phyloP scores from a whole-genome alignment of 208 protist genomes.

The Leishmania guyanensis region DNA sequence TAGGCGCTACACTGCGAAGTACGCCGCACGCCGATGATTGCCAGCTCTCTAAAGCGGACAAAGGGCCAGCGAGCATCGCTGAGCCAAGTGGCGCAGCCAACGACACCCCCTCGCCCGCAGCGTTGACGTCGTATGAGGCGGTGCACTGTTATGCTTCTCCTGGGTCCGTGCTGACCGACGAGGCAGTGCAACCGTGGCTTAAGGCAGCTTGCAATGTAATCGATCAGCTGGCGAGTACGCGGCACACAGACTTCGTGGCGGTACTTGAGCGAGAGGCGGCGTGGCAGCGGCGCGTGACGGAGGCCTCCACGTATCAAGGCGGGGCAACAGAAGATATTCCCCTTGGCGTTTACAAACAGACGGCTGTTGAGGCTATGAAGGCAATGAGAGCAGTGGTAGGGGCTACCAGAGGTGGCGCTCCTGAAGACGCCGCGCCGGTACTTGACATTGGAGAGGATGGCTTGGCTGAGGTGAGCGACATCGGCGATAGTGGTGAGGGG shows the following conservation, averaged over 20 bases:
- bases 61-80: not conserved
- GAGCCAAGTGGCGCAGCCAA: not conserved
- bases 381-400: not conserved
- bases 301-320: not conserved
- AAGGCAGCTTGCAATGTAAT: conserved; percentile 14
- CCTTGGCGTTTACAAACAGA: not conserved
- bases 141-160: conserved; percentile 13
- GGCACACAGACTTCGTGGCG: conserved; percentile 13
- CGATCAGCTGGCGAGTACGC: conserved; percentile 17
- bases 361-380: not conserved
- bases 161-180: conserved; percentile 12
- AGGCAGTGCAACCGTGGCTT: conserved; percentile 17
- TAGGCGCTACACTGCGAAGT: not conserved
- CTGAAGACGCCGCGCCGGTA: not conserved
- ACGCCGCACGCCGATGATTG: not conserved
- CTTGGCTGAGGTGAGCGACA: not conserved
- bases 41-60: not conserved
- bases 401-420: not conserved
- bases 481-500: not conserved
- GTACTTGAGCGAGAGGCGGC: conserved; percentile 21
- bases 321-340: not conserved
- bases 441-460: not conserved
- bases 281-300: conserved; percentile 11
- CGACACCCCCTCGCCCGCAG: not conserved
- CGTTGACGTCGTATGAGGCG: conserved; percentile 10